phyloP scores from a whole-genome alignment of 1,284 basidiomycete species.

The Malassezia furfur region DNA sequence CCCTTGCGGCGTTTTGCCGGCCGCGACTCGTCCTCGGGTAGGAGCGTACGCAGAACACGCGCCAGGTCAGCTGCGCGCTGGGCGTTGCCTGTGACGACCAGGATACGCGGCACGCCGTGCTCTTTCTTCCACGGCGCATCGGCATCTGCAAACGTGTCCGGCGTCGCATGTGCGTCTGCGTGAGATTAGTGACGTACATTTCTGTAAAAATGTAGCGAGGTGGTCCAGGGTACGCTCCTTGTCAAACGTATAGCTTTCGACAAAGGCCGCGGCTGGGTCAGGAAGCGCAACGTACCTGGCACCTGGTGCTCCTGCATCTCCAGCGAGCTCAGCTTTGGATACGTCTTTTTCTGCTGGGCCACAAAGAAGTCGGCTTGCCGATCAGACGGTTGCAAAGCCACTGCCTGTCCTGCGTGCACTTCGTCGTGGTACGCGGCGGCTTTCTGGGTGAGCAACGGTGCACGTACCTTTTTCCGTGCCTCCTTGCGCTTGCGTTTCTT shows the following conservation, averaged over 20 bases:
- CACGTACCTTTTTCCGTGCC: conserved; percentile 9
- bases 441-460: not conserved
- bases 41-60: conserved; percentile 23
- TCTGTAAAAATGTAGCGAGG: conserved; percentile 1
- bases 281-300: conserved; percentile 2
- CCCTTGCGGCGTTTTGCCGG: conserved; percentile 6
- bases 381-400: conserved; percentile 22
- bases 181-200: conserved; percentile 2
- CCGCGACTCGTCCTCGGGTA: conserved; percentile 7
- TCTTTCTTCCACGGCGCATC: conserved; percentile 1
- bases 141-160: not conserved
- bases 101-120: conserved; percentile 20
- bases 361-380: conserved; percentile 40
- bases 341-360: conserved; percentile 24
- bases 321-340: conserved; percentile 31
- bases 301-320: conserved; percentile 35
- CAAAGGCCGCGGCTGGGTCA: not conserved
- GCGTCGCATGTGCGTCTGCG: not conserved
- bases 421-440: not conserved
- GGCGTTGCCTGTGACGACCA: conserved; percentile 40
- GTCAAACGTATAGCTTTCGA: conserved; percentile 7
- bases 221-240: conserved; percentile 7
- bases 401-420: not conserved
- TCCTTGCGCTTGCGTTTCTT: conserved; percentile 25
- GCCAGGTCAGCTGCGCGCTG: conserved; percentile 37